Conservation (phyloP, 139 green algal species). For the Haematococcus sp. region DNA sequence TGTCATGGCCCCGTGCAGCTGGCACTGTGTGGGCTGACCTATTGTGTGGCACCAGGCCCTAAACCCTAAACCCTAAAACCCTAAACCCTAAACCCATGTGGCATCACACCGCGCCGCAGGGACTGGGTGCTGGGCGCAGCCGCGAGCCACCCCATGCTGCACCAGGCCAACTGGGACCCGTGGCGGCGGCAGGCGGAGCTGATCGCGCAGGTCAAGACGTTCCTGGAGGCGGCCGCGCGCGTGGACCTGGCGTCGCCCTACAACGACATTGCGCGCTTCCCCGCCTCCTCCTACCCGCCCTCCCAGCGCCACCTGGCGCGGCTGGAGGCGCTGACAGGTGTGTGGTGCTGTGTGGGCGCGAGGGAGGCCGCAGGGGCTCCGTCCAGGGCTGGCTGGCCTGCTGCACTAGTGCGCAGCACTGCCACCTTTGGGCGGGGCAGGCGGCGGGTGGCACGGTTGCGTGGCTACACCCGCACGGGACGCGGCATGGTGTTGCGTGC, state of each 20-base stretch:
- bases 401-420: too few species aligned
- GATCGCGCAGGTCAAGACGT: slow-evolving; percentile 57
- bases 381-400: too few species aligned
- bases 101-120: not conserved
- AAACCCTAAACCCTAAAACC: too few species aligned
- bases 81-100: too few species aligned
- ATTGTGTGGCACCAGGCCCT: too few species aligned
- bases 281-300: slow-evolving; percentile 47
- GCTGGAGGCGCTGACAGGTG: slow-evolving; percentile 63
- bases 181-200: slow-evolving; percentile 40
- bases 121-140: slow-evolving; percentile 46
- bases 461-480: too few species aligned
- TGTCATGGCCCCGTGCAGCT: too few species aligned
- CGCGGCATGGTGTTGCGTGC: too few species aligned
- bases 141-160: slow-evolving; percentile 61
- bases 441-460: too few species aligned
- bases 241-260: slow-evolving; percentile 57
- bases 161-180: slow-evolving; percentile 72
- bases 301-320: slow-evolving; percentile 52
- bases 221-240: slow-evolving; percentile 58
- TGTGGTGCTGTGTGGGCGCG: not conserved
- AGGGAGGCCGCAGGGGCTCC: not conserved
- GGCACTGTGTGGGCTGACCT: too few species aligned
- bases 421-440: too few species aligned
- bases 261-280: slow-evolving; percentile 39